Conservation (phyloP, 2,329 filamentous ascomycete species). For the Fusarium keratoplasticum region DNA sequence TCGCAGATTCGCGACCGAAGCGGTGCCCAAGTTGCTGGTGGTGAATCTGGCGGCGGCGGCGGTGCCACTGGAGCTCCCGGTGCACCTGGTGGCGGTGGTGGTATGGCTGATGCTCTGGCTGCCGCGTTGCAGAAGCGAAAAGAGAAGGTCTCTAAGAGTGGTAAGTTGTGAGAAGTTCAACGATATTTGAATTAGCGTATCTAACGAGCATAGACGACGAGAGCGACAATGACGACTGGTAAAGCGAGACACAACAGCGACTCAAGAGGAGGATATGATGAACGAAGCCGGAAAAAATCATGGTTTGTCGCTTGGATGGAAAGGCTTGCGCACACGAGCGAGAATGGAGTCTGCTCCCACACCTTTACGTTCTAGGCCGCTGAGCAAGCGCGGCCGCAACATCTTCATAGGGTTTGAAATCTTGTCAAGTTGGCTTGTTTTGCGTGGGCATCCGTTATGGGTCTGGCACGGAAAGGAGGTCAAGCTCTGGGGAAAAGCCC, state of each 20-base stretch:
- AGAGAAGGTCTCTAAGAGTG: slow-evolving; percentile 93
- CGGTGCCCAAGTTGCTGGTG: slow-evolving; percentile 67
- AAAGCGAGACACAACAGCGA: slow-evolving; percentile 28
- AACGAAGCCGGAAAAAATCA: slow-evolving; percentile 22
- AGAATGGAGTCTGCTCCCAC: slow-evolving; percentile 4
- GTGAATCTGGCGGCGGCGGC: slow-evolving; percentile 63
- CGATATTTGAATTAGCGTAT: background rate
- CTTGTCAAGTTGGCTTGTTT: slow-evolving; percentile 9
- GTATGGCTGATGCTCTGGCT: slow-evolving; percentile 85
- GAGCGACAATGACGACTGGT: slow-evolving; percentile 81
- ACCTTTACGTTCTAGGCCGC: slow-evolving; percentile 19
- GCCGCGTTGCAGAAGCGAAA: slow-evolving; percentile 85
- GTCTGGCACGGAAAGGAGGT: slow-evolving; percentile 26
- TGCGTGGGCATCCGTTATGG: slow-evolving; percentile 30
- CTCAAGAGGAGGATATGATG: slow-evolving; percentile 25
- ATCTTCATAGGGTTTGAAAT: slow-evolving; percentile 6
- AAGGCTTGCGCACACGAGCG: slow-evolving; percentile 11
- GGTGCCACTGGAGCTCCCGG: slow-evolving; percentile 62
- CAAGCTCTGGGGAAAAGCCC: slow-evolving; percentile 32
- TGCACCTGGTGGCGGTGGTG: slow-evolving; percentile 68
- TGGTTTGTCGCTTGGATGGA: slow-evolving; percentile 6
- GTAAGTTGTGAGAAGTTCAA: slow-evolving; percentile 69
- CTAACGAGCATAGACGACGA: slow-evolving; percentile 73
- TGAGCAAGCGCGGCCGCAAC: slow-evolving; percentile 2
- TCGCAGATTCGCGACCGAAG: slow-evolving; percentile 79